Percentiles rank a stretch among this genome's conserved stretches.
These are phyloP conservation scores for Staphylotrichum tortipilum DNA, from an alignment of 495 filamentous ascomycete species.

Conservation along the genomic window DNA sequence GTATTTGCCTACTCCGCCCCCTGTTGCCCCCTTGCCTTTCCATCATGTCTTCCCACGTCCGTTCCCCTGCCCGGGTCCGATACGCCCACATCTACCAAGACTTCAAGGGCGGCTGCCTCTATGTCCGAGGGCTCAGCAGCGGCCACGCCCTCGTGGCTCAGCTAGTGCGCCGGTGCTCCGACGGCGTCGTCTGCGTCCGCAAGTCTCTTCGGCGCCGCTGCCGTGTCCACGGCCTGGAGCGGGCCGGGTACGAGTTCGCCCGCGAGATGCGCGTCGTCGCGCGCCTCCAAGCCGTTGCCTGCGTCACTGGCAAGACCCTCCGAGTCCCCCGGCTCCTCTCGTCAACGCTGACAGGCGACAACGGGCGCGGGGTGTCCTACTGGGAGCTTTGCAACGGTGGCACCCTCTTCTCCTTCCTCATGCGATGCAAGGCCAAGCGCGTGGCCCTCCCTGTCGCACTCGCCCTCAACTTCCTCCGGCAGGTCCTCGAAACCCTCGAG, in stretches of 20 bases:
- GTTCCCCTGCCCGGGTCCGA: neutral
- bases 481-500: constrained; percentile 2
- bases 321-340: neutral
- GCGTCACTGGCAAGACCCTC: neutral
- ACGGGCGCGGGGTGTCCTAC: neutral
- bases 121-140: neutral
- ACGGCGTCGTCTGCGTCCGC: neutral
- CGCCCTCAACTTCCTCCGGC: neutral
- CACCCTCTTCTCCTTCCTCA: neutral
- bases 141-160: neutral
- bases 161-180: neutral
- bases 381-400: constrained; percentile 9
- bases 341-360: neutral
- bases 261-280: neutral
- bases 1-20: too few species aligned
- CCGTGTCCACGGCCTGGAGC: neutral
- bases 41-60: neutral
- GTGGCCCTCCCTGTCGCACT: neutral
- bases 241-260: neutral
- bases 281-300: neutral
- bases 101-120: neutral
- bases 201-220: neutral
- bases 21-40: too few species aligned
- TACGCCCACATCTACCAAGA: neutral
- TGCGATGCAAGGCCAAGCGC: neutral